Evolutionary conservation across 352 stramenopile genomes (phyloP), one percentile per base, ranked within the genome.

Genomic region (Globisporangium paroecandrum): DNA sequence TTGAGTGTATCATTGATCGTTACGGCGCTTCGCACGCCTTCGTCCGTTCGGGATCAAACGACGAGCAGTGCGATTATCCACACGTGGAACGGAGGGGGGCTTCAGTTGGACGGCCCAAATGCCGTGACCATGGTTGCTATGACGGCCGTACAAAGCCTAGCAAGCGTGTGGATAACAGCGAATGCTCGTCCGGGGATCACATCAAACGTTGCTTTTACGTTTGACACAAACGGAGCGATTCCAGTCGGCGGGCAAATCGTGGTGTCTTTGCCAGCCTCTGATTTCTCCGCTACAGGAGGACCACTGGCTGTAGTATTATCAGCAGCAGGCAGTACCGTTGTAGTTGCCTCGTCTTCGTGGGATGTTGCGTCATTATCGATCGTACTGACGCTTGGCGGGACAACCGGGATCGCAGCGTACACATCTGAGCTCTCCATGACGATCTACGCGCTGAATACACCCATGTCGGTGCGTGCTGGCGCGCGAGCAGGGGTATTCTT

Each of bases 211-310:
- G 4, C 75, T 4, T 32, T 91, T 5, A 76, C 71, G 20, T 85
- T 91, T 41, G 62, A 75, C 46, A 84, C 73, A 5, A 91, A 73
- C 24, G 83, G 81, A 4, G 69, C 58, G 24, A 54, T 91, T 20
- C 77, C 81, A 55, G 54, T 68, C 0, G 72, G 72, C 29, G 79
- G 81, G 1, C 70, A 76, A 22, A 69, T 91, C 70, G 60, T 71
- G 4, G 54, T 91, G 4, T 43, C 66, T 10, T 25, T 91, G 0
- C 76, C 83, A 25, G 6, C 25, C 0, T 68, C 34, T 0, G 83
- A 89, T 36, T 84, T 89, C 62, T 71, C 69, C 22, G 70, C 77
- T 1, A 66, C 63, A 10, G 78, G 70, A 0, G 67, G 58, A 1
- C 18, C 34, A 3, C 22, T 57, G n/a, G 25, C 29, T 12, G n/a